Evolutionary conservation across 768 basidiomycete species (phyloP).

Genomic region (Lyophyllum atratum): DNA sequence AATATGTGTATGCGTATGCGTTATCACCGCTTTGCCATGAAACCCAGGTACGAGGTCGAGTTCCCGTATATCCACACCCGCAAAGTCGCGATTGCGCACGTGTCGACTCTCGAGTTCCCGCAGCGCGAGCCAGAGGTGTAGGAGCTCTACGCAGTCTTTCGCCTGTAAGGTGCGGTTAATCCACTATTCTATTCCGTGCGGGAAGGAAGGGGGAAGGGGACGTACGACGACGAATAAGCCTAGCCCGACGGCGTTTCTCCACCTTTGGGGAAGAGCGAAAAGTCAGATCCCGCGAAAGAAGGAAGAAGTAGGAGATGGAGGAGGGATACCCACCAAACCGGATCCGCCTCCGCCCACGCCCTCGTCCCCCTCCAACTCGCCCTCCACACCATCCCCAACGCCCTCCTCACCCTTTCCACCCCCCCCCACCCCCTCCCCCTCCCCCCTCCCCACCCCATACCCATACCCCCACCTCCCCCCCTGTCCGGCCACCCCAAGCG

Average conservation of each 20-base stretch:
- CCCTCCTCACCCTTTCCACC: constrained; percentile 28
- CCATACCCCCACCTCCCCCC: constrained; percentile 11
- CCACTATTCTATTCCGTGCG: neutral
- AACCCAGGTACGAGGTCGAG: constrained; percentile 59
- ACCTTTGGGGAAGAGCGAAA: constrained; percentile 29
- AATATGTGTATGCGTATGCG: neutral
- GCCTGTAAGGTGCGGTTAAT: constrained; percentile 37
- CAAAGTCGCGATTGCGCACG: constrained; percentile 71
- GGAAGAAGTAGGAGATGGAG: constrained; percentile 3
- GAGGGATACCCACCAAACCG: constrained; percentile 57
- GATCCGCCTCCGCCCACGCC: constrained; percentile 69
- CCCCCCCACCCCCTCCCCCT: constrained; percentile 23
- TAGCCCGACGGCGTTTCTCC: constrained; percentile 71
- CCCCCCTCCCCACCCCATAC: constrained; percentile 7
- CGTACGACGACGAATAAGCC: constrained; percentile 68
- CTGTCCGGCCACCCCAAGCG: constrained; percentile 12
- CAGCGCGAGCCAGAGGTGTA: constrained; percentile 71
- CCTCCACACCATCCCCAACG: constrained; percentile 40
- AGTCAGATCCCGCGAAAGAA: neutral
- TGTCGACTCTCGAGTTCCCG: constrained; percentile 69
- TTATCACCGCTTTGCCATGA: neutral
- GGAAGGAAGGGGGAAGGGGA: neutral
- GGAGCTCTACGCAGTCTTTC: constrained; percentile 66
- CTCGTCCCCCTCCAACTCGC: constrained; percentile 57
- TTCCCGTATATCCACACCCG: constrained; percentile 66